These are phyloP conservation scores for Wallacemonas sp. DNA, from an alignment of 208 protist genomes.

Conservation along the genomic window DNA sequence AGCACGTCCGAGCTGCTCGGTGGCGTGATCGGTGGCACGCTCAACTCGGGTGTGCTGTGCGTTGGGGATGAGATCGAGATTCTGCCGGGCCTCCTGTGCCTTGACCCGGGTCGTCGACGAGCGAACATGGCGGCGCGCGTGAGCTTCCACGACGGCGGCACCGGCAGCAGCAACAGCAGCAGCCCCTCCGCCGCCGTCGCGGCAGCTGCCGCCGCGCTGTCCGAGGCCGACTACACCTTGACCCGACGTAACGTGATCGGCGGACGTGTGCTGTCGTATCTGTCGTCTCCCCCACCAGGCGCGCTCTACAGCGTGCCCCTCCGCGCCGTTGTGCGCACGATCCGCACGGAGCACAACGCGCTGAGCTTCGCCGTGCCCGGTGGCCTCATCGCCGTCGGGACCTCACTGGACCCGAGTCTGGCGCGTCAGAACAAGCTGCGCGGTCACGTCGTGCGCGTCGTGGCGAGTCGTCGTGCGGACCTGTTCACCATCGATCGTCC, in stretches of 20 bases:
- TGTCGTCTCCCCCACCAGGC: slow-evolving; percentile 13
- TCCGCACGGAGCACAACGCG: slow-evolving; percentile 97
- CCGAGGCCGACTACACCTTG: neutral
- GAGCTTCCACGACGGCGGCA: slow-evolving; percentile 27
- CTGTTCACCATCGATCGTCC: slow-evolving; percentile 97
- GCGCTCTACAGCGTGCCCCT: slow-evolving; percentile 78
- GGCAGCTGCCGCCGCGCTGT: slow-evolving; percentile 89
- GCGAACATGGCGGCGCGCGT: neutral
- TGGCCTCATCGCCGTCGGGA: slow-evolving; percentile 99
- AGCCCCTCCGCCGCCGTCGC: slow-evolving; percentile 72
- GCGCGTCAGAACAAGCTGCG: slow-evolving; percentile 98
- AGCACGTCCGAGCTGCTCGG: slow-evolving; percentile 95
- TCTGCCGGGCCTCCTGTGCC: slow-evolving; percentile 94
- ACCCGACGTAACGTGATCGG: slow-evolving; percentile 9
- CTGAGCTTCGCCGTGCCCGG: slow-evolving; percentile 99
- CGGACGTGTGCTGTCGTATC: slow-evolving; percentile 7
- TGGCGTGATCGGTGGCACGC: slow-evolving; percentile 98
- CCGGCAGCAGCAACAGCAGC: too few species aligned
- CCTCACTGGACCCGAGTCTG: slow-evolving; percentile 99
- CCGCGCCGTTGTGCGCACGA: slow-evolving; percentile 88
- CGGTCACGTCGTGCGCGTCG: slow-evolving; percentile 93
- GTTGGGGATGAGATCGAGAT: slow-evolving; percentile 99
- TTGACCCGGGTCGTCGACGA: neutral
- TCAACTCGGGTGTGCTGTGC: slow-evolving; percentile 97
- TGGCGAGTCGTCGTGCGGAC: slow-evolving; percentile 94